These are phyloP conservation scores for Pezizomycotina sp. DNA, from an alignment of 2,329 filamentous ascomycete species.

Conservation along the genomic window DNA sequence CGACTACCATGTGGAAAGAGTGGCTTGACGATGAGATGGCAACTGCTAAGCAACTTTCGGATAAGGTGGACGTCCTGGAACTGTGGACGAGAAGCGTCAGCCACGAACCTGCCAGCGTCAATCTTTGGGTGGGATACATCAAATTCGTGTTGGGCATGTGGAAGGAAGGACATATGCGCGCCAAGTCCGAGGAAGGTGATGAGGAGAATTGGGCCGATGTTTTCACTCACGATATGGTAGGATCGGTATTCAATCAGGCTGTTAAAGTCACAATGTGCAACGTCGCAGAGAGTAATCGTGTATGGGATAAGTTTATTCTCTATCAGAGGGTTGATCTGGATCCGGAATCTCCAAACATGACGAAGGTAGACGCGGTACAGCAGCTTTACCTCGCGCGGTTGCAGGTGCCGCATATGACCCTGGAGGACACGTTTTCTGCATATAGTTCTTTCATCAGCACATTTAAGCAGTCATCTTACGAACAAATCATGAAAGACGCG, in stretches of 20 bases:
- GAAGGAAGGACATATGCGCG: constrained; percentile 38
- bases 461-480: constrained; percentile 54
- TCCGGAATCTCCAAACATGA: constrained; percentile 2
- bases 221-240: constrained; percentile 50
- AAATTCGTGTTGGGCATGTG: constrained; percentile 62
- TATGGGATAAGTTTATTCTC: constrained; percentile 30
- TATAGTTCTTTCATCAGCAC: constrained; percentile 56
- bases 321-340: not conserved
- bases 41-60: constrained; percentile 45
- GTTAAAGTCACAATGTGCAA: constrained; percentile 57
- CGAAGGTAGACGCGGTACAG: constrained; percentile 45
- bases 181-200: constrained; percentile 26
- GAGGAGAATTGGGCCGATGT: constrained; percentile 37
- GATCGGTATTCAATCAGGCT: constrained; percentile 55
- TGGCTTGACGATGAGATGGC: constrained; percentile 56
- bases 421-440: constrained; percentile 56
- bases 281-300: too few species aligned
- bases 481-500: constrained; percentile 53
- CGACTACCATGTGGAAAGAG: constrained; percentile 58
- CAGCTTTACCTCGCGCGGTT: constrained; percentile 55
- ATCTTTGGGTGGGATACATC: constrained; percentile 61
- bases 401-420: constrained; percentile 53
- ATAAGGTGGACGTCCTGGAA: constrained; percentile 53
- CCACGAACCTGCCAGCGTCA: constrained; percentile 57
- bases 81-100: constrained; percentile 51